phyloP scores from a whole-genome alignment of 306 rosid species.

The Pyrus communis region DNA sequence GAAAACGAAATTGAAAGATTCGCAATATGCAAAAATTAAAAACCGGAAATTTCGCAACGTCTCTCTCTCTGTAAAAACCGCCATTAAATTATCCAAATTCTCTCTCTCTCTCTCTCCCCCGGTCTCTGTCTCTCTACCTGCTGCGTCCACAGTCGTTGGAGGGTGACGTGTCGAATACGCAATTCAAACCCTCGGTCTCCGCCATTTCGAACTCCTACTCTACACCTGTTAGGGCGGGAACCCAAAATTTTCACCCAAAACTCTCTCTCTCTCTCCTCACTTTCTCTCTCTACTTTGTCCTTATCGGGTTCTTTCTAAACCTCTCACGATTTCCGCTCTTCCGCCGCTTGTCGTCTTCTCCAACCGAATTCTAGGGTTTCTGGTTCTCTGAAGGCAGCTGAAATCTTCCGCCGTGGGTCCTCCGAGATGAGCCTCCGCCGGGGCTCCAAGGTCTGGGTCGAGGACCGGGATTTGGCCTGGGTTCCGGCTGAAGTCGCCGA shows the following conservation, averaged over 20 bases:
- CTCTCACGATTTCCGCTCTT: neutral
- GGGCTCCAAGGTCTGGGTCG: slow-evolving; percentile 91
- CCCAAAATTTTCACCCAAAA: slow-evolving; percentile 38
- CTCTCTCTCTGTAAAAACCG: neutral
- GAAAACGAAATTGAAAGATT: neutral
- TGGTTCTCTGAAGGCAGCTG: neutral
- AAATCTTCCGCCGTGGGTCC: neutral
- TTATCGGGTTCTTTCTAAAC: neutral
- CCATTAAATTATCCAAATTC: neutral
- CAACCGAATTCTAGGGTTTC: slow-evolving; percentile 7
- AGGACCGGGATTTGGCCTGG: slow-evolving; percentile 68
- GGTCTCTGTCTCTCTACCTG: neutral
- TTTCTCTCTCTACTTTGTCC: neutral
- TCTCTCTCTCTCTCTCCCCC: neutral
- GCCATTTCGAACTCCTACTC: slow-evolving; percentile 32
- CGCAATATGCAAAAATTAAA: too few relatives aligned
- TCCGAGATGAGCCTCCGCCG: slow-evolving; percentile 53
- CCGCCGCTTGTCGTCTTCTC: neutral
- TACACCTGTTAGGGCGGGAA: slow-evolving; percentile 76
- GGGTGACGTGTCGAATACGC: slow-evolving; percentile 45
- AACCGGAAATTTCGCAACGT: slow-evolving; percentile 2
- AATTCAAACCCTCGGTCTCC: slow-evolving; percentile 22
- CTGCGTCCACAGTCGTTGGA: neutral
- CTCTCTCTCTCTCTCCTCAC: slow-evolving; percentile 12
- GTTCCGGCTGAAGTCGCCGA: slow-evolving; percentile 60